Evolutionary conservation across 2,329 filamentous ascomycete species (phyloP), one percentile per base, ranked within the genome.

Genomic region (Bipolaris gigantea): DNA sequence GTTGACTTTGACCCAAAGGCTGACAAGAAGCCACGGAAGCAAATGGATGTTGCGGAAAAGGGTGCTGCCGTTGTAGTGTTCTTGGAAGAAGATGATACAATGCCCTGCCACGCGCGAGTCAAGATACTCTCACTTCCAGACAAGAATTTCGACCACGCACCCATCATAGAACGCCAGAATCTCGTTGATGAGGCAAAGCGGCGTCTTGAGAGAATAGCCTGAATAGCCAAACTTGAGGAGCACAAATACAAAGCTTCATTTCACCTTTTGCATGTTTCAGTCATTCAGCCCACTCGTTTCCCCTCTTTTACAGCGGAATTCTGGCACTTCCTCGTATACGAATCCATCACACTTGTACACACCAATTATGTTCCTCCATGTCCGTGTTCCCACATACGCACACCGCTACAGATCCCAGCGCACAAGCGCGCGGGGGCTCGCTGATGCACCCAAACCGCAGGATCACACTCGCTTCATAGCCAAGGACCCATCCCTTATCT

Each of bases 1-100:
- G 88, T 91, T 55, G 90, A 96, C 73, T 95, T 92, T 73, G 79
- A 85, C 13, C 89, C 89, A 79, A 96, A 96, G 76, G 83, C 87
- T 60, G 94, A 94, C 79, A 90, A 91, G 19, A 94, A 91, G 74
- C 80, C 93, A 36, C 87, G 85, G 8, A 83, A 85, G 57, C 92
- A 96, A 73, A 96, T 96, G 81, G 94, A 94, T 76, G 85, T 87
- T 18, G 91, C 91, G 21, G 42, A 41, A 16, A 91, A 96, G 72
- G 77, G 78, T 46, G 86, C 84, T 55, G 87, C 86, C 36, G 84
- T 93, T 23, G 89, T 87, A 8, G 82, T 96, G 42, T 92, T 96
- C 65, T 81, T 97, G 0, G 92, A 92, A 41, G 89, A 96, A 41
- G 89, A 96, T 66, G 91, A 96, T 76, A 79, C 93, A 39, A 30